Conservation (phyloP, 2,329 filamentous ascomycete genomes). For the Ceratocystis cubensis region DNA sequence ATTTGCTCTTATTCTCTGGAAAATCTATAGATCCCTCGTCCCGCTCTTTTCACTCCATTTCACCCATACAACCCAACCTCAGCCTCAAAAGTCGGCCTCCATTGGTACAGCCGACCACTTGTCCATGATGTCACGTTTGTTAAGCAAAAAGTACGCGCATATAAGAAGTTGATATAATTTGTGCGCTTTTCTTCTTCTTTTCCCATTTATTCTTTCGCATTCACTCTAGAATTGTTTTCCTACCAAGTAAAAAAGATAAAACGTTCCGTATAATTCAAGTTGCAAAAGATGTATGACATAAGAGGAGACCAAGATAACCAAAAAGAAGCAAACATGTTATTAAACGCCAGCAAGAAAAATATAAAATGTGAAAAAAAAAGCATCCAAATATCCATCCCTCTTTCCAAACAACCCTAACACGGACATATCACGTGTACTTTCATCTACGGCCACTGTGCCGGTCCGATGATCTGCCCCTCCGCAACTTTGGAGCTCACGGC, state of each 20-base stretch:
- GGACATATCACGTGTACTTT: neutral
- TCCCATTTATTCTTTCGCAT: neutral
- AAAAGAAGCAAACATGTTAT: neutral
- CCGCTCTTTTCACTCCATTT: neutral
- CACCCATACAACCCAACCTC: neutral
- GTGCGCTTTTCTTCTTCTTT: too few species aligned
- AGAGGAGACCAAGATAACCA: neutral
- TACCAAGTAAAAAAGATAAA: neutral
- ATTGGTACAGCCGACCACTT: neutral
- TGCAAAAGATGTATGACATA: neutral
- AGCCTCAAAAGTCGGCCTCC: neutral
- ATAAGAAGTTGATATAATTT: neutral
- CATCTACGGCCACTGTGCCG: conserved; percentile 34
- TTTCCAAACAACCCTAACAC: neutral
- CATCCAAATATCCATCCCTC: conserved; percentile 16
- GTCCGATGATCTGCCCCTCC: conserved; percentile 40
- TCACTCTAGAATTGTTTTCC: conserved; percentile 3
- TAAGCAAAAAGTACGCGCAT: neutral
- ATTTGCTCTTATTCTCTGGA: neutral
- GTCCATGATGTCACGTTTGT: neutral
- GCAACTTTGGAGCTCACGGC: conserved; percentile 34
- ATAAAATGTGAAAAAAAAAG: conserved; percentile 8
- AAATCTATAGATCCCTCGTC: neutral
- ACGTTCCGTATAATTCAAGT: neutral
- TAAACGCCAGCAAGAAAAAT: neutral